A percentile compares a stretch with the other conserved stretches of the same genome.
phyloP scores from a whole-genome alignment of 495 filamentous ascomycete species.

The Lindgomyces ingoldianus region DNA sequence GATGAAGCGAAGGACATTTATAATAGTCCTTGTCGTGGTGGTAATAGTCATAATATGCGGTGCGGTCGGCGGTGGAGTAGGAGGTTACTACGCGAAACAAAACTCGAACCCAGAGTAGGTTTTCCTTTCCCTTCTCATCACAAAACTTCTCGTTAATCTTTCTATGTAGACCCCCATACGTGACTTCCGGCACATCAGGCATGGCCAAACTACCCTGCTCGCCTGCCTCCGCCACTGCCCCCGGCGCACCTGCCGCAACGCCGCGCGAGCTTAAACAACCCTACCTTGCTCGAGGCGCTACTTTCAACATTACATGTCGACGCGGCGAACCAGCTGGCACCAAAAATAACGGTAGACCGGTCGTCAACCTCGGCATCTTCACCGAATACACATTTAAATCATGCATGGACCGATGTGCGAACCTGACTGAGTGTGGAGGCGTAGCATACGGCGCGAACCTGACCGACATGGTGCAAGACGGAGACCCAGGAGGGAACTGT shows the following conservation, averaged over 20 bases:
- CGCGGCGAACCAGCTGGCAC: not conserved
- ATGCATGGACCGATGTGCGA: conserved; percentile 10
- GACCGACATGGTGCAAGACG: conserved; percentile 8
- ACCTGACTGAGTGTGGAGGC: not conserved
- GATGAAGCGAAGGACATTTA: conserved; percentile 3
- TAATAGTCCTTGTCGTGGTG: not conserved
- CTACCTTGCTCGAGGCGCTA: conserved; percentile 13
- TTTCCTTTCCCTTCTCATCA: not conserved
- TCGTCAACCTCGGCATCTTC: not conserved
- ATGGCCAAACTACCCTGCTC: conserved; percentile 17
- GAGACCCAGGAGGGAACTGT: conserved; percentile 17
- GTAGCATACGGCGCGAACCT: conserved; percentile 14
- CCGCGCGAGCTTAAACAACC: not conserved
- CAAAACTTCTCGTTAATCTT: not conserved
- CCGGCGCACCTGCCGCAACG: not conserved
- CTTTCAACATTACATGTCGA: conserved; percentile 17
- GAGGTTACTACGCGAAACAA: conserved; percentile 11
- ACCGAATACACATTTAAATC: conserved; percentile 4
- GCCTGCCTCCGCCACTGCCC: not conserved
- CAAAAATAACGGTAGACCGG: not conserved
- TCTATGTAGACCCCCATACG: not conserved
- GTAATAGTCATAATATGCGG: not conserved
- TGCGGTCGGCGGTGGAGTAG: conserved; percentile 8
- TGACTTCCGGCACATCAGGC: conserved; percentile 11
- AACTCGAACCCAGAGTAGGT: not conserved